Evolutionary conservation across 129 eudicot genomes (phyloP).

Genomic region (Rutidosis leptorrhynchoides): DNA sequence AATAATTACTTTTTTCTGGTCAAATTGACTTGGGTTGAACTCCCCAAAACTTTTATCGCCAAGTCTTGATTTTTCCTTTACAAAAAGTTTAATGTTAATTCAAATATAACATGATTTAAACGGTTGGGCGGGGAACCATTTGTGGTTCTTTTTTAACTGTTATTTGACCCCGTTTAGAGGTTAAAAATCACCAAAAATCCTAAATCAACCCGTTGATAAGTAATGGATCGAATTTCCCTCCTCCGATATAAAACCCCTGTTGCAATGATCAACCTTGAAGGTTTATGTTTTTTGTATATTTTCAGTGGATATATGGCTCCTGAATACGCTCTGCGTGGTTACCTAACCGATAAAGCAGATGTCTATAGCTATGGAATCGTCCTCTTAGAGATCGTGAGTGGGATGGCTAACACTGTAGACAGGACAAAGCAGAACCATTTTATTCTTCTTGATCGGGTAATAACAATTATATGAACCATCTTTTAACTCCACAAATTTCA

Average conservation of each 20-base stretch:
- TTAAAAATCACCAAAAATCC: background rate
- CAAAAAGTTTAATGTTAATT: too few species aligned
- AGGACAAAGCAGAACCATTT: constrained; percentile 40
- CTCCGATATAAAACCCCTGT: background rate
- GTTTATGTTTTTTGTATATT: background rate
- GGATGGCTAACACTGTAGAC: constrained; percentile 48
- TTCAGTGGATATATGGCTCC: constrained; percentile 87
- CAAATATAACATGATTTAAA: too few species aligned
- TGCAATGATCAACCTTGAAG: background rate
- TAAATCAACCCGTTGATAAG: background rate
- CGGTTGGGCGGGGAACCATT: too few species aligned
- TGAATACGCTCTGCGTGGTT: constrained; percentile 76
- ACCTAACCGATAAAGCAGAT: constrained; percentile 74
- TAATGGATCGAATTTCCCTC: background rate
- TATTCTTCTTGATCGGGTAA: constrained; percentile 75
- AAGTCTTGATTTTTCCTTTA: too few species aligned
- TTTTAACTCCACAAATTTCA: background rate
- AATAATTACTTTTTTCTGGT: background rate
- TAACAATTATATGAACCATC: constrained; percentile 8
- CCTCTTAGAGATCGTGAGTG: constrained; percentile 56
- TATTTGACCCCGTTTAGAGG: background rate
- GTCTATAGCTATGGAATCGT: constrained; percentile 79
- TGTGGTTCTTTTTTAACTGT: background rate
- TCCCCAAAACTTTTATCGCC: background rate
- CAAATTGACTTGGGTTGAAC: background rate